phyloP scores from a whole-genome alignment of 805 yeast species.

The Yarrowia osloensis region DNA sequence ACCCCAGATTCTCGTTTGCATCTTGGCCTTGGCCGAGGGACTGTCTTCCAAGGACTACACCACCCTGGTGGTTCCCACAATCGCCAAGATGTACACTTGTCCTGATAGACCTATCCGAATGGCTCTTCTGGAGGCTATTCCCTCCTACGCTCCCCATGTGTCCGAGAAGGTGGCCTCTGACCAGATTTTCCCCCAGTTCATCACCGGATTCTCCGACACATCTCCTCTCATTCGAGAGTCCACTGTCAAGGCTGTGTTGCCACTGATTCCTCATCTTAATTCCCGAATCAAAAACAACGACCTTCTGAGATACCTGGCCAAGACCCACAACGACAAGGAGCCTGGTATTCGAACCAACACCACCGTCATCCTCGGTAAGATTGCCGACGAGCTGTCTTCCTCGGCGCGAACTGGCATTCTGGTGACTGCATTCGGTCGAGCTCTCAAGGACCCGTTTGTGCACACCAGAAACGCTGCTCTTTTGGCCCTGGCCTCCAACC shows the following conservation, averaged over 20 bases:
- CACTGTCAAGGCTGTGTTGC: constrained; percentile 66
- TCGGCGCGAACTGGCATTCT: constrained; percentile 66
- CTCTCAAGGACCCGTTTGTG: constrained; percentile 74
- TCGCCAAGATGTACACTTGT: constrained; percentile 62
- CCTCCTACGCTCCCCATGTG: constrained; percentile 53
- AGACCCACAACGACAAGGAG: constrained; percentile 72
- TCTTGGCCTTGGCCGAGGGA: constrained; percentile 33
- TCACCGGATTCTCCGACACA: constrained; percentile 85
- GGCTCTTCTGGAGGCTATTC: constrained; percentile 64
- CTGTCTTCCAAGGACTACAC: constrained; percentile 45
- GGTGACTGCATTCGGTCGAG: constrained; percentile 82
- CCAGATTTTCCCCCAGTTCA: constrained; percentile 63
- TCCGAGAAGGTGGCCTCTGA: constrained; percentile 65
- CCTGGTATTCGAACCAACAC: constrained; percentile 80
- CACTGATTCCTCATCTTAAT: constrained; percentile 62
- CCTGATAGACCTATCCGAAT: constrained; percentile 79
- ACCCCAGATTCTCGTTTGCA: constrained; percentile 34
- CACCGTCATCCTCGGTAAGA: constrained; percentile 64
- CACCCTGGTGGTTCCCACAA: constrained; percentile 56
- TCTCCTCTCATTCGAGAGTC: constrained; percentile 78
- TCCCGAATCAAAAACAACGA: constrained; percentile 87
- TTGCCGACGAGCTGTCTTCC: constrained; percentile 62
- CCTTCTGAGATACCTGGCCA: constrained; percentile 74
- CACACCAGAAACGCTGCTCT: constrained; percentile 78
- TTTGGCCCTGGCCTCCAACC: constrained; percentile 64